These are phyloP conservation scores for Paraglomus occultum DNA, from an alignment of 192 early-diverging fungal species.

Conservation along the genomic window DNA sequence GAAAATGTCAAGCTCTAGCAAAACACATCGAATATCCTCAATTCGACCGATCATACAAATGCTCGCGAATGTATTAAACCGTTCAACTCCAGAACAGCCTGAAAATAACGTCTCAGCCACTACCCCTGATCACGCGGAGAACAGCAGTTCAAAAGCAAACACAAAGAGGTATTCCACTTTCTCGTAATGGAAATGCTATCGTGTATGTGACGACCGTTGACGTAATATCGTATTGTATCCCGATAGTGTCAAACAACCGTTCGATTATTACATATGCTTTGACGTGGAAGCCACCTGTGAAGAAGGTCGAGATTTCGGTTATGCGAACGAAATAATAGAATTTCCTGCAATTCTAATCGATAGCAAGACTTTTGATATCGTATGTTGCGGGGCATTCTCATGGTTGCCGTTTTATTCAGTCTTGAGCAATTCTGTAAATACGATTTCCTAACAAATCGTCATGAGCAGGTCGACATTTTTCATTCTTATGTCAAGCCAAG, in stretches of 20 bases:
- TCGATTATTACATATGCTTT: conserved; percentile 68
- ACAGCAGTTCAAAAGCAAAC: neutral
- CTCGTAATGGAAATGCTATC: neutral
- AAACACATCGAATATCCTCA: too few relatives aligned
- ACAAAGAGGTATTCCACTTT: neutral
- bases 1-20: too few relatives aligned
- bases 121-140: neutral
- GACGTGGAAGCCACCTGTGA: conserved; percentile 86
- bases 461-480: conserved; percentile 63
- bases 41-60: too few relatives aligned
- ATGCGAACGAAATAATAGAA: conserved; percentile 83
- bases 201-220: neutral
- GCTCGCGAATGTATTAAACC: too few relatives aligned
- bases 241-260: conserved; percentile 39
- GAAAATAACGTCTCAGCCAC: neutral
- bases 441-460: conserved; percentile 8
- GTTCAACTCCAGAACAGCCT: too few relatives aligned
- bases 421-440: neutral
- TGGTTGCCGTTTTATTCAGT: neutral
- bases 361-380: conserved; percentile 57
- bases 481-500: conserved; percentile 69
- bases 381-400: conserved; percentile 32
- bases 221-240: neutral
- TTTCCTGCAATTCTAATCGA: conserved; percentile 76
- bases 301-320: conserved; percentile 51